A percentile compares a stretch with the other conserved stretches of the same genome.
Conservation (phyloP, 805 yeast species). For the Pichia membranifaciens region DNA sequence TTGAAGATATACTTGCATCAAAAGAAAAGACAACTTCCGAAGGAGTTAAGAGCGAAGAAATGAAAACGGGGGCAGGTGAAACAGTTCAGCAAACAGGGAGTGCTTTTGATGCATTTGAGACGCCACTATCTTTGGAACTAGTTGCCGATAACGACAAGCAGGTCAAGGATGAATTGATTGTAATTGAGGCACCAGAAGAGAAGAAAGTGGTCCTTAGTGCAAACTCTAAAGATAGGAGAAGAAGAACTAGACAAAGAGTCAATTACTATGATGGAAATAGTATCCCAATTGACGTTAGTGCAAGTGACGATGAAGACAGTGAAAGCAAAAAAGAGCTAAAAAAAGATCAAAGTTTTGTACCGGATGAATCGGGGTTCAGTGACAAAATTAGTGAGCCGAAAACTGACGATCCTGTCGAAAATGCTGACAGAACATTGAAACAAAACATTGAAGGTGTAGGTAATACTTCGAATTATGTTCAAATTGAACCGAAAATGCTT, state of each 20-base stretch:
- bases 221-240: background rate
- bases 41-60: background rate
- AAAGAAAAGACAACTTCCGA: conserved; percentile 7
- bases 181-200: background rate
- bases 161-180: background rate
- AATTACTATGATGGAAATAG: conserved; percentile 10
- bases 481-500: no score
- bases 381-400: no score
- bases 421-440: no score
- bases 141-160: conserved; percentile 10
- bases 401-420: no score
- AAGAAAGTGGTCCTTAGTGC: background rate
- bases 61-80: background rate
- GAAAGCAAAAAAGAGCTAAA: background rate
- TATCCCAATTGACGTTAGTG: background rate
- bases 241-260: conserved; percentile 9
- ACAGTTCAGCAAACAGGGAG: background rate
- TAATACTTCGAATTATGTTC: no score
- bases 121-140: conserved; percentile 2
- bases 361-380: background rate
- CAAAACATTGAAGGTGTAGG: no score
- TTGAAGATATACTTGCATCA: conserved; percentile 28
- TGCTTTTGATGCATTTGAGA: conserved; percentile 13
- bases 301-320: background rate
- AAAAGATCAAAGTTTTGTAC: background rate